Base-by-base conservation (phyloP, 345 rosid genomes). In the Abelmoschus esculentus region DNA sequence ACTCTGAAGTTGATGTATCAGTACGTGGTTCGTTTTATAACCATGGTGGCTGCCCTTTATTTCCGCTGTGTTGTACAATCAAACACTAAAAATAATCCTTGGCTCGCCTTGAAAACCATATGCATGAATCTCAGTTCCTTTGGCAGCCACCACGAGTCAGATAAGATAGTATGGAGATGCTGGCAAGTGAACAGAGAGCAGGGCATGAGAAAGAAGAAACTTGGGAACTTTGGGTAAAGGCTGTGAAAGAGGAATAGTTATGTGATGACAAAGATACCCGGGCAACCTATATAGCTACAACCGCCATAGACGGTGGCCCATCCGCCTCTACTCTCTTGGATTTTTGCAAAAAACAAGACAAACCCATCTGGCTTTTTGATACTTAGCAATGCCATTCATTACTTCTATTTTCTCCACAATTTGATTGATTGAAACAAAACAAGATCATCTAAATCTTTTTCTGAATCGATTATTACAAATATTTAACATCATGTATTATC, bases 41-140 rank as follows among this genome's bases (percentile, higher is more conserved):
- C 18, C 38, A 62, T 5, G 67, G n/a, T 38, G 67, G 50, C 67
- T 38, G 31, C 67, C 50, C 67, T 38, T 62, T 62, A 17, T 17
- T 38, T 62, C 3, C 50, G 28, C 49, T 62, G 67, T 62, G 29
- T 19, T 62, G 66, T 38, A 17, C 11, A 38, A 62, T 17, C 63
- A 2, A 0, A 59, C 19, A 10, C 46, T 42, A 42, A 38, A 4
- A 62, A 38, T 40, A 38, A 62, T 7, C 40, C 49, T 36, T 29
- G 10, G 15, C 66, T 7, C 28, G n/a, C 52, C 12, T 38, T 7
- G 42, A 38, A 38, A 40, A 17, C 19, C 40, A 47, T 22, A 62
- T 62, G 47, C 67, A 62, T 38, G 67, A 15, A 62, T 62, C 54
- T 22, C 26, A 22, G 26, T 22, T 22, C 26, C 26, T 22, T 22